Evolutionary conservation across 495 filamentous ascomycete genomes (phyloP).

Genomic region (Aspergillus cavernicola): DNA sequence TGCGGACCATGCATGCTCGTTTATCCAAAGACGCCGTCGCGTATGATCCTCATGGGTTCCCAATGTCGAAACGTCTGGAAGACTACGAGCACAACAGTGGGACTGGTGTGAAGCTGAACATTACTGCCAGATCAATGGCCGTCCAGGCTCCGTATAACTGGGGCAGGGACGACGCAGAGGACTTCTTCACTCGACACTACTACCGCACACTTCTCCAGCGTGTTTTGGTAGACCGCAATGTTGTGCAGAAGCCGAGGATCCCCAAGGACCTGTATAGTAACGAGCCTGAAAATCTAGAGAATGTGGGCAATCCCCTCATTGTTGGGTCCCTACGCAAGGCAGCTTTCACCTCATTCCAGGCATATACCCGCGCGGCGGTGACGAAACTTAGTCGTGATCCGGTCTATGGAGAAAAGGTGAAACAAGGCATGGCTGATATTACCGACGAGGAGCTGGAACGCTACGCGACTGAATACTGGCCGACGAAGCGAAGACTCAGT

Average conservation of each 20-base stretch:
- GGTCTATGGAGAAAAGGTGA: slow-evolving; percentile 52
- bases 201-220: slow-evolving; percentile 88
- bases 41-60: slow-evolving; percentile 85
- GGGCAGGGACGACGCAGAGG: slow-evolving; percentile 72
- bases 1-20: slow-evolving; percentile 56
- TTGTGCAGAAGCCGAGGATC: slow-evolving; percentile 57
- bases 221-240: slow-evolving; percentile 76
- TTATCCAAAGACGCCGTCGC: slow-evolving; percentile 54
- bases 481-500: slow-evolving; percentile 77
- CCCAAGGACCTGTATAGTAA: slow-evolving; percentile 32
- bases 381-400: slow-evolving; percentile 62
- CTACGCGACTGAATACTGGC: slow-evolving; percentile 61
- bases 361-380: slow-evolving; percentile 78
- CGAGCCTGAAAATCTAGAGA: slow-evolving; percentile 27
- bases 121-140: slow-evolving; percentile 95
- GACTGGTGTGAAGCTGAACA: slow-evolving; percentile 77
- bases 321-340: slow-evolving; percentile 80
- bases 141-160: slow-evolving; percentile 93
- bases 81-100: slow-evolving; percentile 48
- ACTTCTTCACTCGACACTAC: slow-evolving; percentile 90
- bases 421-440: slow-evolving; percentile 56
- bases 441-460: slow-evolving; percentile 67
- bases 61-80: slow-evolving; percentile 76
- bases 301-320: slow-evolving; percentile 63
- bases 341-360: slow-evolving; percentile 70